Percentiles rank a stretch among this genome's conserved stretches.
Conservation (phyloP, 148 eudicot genomes). For the Hydrangea macrophylla region DNA sequence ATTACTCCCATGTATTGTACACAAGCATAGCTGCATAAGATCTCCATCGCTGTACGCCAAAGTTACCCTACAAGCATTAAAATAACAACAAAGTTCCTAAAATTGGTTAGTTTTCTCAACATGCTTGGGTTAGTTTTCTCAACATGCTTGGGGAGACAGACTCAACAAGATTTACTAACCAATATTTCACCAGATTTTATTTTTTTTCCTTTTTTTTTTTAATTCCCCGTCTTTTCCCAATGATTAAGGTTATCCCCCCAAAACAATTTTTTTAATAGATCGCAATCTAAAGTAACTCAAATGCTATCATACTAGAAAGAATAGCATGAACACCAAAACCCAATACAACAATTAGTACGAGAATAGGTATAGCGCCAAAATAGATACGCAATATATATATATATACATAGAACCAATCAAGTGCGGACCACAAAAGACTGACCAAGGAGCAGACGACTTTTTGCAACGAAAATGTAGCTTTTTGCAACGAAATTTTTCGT, state of each 20-base stretch:
- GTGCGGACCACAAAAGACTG: too few relatives aligned
- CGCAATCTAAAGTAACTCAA: background rate
- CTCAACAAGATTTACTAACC: background rate
- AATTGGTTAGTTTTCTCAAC: background rate
- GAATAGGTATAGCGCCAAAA: too few relatives aligned
- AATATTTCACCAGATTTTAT: background rate
- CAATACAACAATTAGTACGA: too few relatives aligned
- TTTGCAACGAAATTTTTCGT: too few relatives aligned
- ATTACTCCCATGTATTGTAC: slow-evolving; percentile 15
- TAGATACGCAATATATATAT: too few relatives aligned
- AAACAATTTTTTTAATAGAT: background rate
- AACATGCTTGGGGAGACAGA: background rate
- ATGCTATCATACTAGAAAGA: background rate
- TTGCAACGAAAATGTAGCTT: too few relatives aligned
- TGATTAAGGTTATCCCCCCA: too few relatives aligned
- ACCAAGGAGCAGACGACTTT: too few relatives aligned
- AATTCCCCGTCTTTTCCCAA: background rate
- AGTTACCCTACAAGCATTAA: background rate
- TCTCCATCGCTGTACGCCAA: slow-evolving; percentile 13
- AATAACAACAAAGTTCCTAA: background rate
- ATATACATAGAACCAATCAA: too few relatives aligned
- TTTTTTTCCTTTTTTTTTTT: too few relatives aligned
- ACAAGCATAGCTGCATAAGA: slow-evolving; percentile 22
- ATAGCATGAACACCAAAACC: background rate
- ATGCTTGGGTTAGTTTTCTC: background rate